Base-by-base conservation (phyloP, 2,329 filamentous ascomycete species). In the Apiospora malaysiana region DNA sequence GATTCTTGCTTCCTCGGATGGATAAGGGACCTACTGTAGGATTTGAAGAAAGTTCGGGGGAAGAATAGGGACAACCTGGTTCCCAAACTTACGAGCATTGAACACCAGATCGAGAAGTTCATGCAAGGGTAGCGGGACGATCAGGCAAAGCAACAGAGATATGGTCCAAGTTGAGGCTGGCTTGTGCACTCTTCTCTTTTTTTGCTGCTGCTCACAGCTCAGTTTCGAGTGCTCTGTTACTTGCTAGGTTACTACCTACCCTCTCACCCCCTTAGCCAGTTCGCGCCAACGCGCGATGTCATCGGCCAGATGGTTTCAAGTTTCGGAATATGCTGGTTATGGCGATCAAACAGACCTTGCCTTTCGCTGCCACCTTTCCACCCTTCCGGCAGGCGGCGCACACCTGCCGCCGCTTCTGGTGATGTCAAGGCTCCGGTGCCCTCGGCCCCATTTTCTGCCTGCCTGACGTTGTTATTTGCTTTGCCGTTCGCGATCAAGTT, bases 311-410 rank as follows among this genome's bases (percentile, higher is more conserved):
- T 70, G 68, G 74, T 77, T 76, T 76, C 72, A 72, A 72, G 78
- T 81, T 80, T 80, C 75, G 76, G 73, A 76, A 77, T 73, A 75
- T 78, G 79, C 75, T 76, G 72, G 72, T 73, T 71, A 75, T 72
- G 67, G 32, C 70, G 75, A 80, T 78, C 77, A 78, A 79, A 78
- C 77, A 69, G 71, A 72, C 70, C 73, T 72, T 71, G 73, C 72
- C 76, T 69, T 72, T 72, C 21, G 56, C 32, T 63, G 56, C 56
- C 32, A 37, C 56, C 56, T 21, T 63, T 63, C 56, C 32, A 37
- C 56, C 56, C 32, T 63, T 63, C 32, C 56, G 56, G 56, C 56
- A 63, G 27, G 32, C 56, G 56, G 56, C 56, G 56, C 32, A 40
- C 56, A 27, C 16, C 56, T 63, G 56, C 56, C 56, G 56, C 56